These are phyloP conservation scores for Cyclotella baltica DNA, from an alignment of 108 stramenopile genomes.

Conservation along the genomic window DNA sequence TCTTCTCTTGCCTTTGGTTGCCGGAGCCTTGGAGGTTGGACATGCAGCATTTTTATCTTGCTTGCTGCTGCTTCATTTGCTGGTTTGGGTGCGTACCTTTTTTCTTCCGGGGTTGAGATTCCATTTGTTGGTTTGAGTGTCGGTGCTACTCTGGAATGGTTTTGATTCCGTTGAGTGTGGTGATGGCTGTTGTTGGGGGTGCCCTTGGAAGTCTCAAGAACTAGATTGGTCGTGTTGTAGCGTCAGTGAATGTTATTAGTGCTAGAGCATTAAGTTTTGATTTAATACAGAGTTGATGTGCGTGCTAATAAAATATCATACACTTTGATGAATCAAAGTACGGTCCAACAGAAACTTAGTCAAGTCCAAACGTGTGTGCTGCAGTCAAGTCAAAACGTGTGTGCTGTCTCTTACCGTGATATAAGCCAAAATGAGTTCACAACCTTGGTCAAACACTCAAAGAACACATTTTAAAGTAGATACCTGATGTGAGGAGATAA, in stretches of 20 bases:
- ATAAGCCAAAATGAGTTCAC: no score
- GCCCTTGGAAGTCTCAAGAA: conserved; percentile 78
- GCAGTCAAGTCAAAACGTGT: no score
- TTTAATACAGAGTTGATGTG: no score
- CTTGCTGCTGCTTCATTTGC: conserved; percentile 58
- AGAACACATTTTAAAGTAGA: no score
- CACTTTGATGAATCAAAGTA: no score
- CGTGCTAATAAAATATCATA: no score
- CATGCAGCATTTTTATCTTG: conserved; percentile 83
- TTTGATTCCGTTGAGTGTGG: conserved; percentile 72
- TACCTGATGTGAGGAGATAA: no score
- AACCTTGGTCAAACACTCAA: no score
- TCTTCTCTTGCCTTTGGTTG: conserved; percentile 74
- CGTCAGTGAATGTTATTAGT: neutral
- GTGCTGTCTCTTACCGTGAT: no score
- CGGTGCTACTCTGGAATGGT: conserved; percentile 66
- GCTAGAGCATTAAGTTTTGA: neutral
- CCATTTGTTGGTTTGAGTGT: conserved; percentile 81
- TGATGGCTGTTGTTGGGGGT: conserved; percentile 66
- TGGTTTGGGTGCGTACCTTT: conserved; percentile 62
- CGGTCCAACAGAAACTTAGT: no score
- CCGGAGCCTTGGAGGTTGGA: conserved; percentile 78
- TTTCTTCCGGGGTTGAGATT: conserved; percentile 72
- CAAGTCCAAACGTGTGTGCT: no score
- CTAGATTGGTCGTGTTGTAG: conserved; percentile 10